Base-by-base conservation (phyloP, 352 stramenopile genomes). In the Peronospora farinosa region DNA sequence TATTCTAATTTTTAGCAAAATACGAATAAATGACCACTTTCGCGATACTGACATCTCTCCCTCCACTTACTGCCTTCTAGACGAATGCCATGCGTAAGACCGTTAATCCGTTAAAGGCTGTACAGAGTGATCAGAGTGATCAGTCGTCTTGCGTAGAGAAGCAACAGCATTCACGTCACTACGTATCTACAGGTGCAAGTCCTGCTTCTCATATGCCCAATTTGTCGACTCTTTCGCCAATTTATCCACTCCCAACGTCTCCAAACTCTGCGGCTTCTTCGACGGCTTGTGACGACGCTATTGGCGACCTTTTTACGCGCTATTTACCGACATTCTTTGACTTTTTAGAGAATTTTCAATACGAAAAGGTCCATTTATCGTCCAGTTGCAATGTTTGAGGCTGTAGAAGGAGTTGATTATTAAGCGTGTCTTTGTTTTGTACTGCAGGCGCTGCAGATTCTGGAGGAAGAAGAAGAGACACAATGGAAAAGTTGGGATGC, bases 291-390 rank as follows among this genome's bases (percentile, higher is more conserved):
- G 70, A 84, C 47, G 70, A 84, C 51, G 70, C 64, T 19, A 35
- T 84, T 37, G 56, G 70, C 7, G 55, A 57, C 12, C 56, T 81
- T 37, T 81, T 78, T 47, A 79, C 60, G 43, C 74, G 54, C 13
- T 82, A 69, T 57, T 25, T 83, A 30, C 74, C 74, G 12, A 71
- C 52, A 2, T 85, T 81, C 51, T 83, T 85, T 28, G 74, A 85
- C 15, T 52, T 78, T 28, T 59, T 85, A 40, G 65, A 74, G 21
- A 78, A 81, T 38, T 81, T 67, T 42, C 74, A 85, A 46, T 85
- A 78, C 47, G 60, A 83, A 17, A 75, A 84, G 54, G 71, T 81
- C 16, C 3, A 9, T 48, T 39, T 15, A 8, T 27, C 12, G 2
- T 8, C 10, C 13, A 30, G 11, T 3, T 13, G 17, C 13, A 0